Base-by-base conservation (phyloP, 805 yeast species). In the Yamadazyma sp. region DNA sequence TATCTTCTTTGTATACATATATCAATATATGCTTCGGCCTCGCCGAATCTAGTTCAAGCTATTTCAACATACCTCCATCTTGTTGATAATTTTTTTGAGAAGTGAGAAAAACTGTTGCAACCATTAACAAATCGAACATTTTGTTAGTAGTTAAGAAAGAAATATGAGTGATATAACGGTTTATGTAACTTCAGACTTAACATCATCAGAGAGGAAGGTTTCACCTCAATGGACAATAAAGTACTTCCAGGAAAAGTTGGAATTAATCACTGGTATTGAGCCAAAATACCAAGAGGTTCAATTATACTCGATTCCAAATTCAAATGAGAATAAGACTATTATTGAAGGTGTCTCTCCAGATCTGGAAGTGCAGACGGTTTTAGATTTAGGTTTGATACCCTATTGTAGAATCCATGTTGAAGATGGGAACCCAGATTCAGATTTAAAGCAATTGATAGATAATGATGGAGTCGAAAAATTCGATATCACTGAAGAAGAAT, bases 201-300 rank as follows among this genome's bases (percentile, higher is more conserved):
- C 85, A 1, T 74, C 83, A 7, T 78, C 93, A 2, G 89, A 83
- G 50, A 60, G 89, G 35, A 60, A 84, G 27, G 58, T 86, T 19
- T 74, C 82, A 0, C 73, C 77, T 0, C 69, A 65, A 24, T 84
- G 91, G 89, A 55, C 75, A 0, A 36, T 84, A 11, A 56, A 55
- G 5, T 60, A 75, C 42, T 67, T 86, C 33, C 73, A 76, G 43
- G 44, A 56, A 25, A 69, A 75, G 38, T 55, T 86, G 8, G 93
- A 84, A 48, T 69, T 65, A 23, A 75, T 85, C 41, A 84, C 95
- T 0, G 96, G 96, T 2, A 74, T 86, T 18, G 76, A 80, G 4
- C 81, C 86, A 3, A 42, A 50, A 10, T 61, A 55, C 39, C 95
- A 82, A 50, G 60, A 59, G 11, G 50, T 80, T 11, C 67, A 66